These are phyloP conservation scores for Tuber umbilicatum DNA, from an alignment of 495 filamentous ascomycete species.

Conservation along the genomic window DNA sequence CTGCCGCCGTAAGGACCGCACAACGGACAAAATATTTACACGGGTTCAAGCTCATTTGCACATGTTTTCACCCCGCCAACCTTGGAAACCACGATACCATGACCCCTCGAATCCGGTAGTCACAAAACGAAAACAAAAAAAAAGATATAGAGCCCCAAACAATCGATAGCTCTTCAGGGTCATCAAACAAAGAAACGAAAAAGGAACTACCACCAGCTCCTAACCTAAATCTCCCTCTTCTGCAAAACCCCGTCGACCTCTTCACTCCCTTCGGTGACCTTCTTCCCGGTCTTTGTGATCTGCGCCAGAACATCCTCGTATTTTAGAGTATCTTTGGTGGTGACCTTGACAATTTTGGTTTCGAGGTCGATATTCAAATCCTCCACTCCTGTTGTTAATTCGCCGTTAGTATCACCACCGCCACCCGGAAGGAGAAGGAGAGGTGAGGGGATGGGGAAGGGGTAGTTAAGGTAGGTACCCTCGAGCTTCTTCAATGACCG, in stretches of 20 bases:
- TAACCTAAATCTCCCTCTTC: slow-evolving; percentile 5
- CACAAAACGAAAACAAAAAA: slow-evolving; percentile 6
- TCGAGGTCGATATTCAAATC: slow-evolving; percentile 81
- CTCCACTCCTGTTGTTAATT: slow-evolving; percentile 61
- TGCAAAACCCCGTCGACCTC: slow-evolving; percentile 42
- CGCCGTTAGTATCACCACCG: neutral
- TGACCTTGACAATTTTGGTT: slow-evolving; percentile 66
- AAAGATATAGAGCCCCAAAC: neutral
- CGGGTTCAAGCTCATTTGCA: neutral
- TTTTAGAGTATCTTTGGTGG: slow-evolving; percentile 52
- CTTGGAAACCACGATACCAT: neutral
- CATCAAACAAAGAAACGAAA: neutral
- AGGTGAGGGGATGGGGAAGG: neutral
- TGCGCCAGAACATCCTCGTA: slow-evolving; percentile 78
- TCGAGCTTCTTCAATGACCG: slow-evolving; percentile 93
- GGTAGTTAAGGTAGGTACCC: slow-evolving; percentile 50
- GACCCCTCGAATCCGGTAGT: neutral
- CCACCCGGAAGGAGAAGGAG: neutral
- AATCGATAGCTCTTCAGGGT: neutral
- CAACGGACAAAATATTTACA: neutral
- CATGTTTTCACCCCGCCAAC: neutral
- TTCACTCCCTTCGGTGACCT: slow-evolving; percentile 62
- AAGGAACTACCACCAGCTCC: neutral
- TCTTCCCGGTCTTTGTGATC: slow-evolving; percentile 95
- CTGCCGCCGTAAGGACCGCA: neutral